phyloP scores from a whole-genome alignment of 2,329 filamentous ascomycete genomes.

The Sporothrix variecibatus region DNA sequence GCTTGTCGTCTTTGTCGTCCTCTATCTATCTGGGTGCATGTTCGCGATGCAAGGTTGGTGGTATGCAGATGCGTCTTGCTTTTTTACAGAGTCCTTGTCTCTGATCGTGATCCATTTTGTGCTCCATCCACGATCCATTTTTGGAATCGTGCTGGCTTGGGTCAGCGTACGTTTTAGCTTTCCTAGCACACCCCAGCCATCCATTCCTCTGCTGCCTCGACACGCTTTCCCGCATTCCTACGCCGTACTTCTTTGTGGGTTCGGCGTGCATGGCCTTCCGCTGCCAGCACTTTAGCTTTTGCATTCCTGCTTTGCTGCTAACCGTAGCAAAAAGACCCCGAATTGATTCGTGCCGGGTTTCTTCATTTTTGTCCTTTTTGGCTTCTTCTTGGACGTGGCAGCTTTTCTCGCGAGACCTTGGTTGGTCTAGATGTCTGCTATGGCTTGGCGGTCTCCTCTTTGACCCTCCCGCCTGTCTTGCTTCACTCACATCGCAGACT shows the following conservation, averaged over 20 bases:
- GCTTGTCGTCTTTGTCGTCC: neutral
- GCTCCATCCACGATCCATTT: neutral
- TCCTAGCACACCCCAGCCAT: neutral
- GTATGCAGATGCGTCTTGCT: neutral
- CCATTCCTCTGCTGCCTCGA: neutral
- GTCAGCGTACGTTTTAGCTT: neutral
- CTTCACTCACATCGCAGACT: neutral
- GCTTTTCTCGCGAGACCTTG: neutral
- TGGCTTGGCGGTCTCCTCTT: neutral
- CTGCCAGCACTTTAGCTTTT: constrained; percentile 7
- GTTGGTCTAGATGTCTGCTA: neutral
- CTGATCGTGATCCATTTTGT: neutral
- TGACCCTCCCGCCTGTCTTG: neutral
- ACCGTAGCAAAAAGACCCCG: neutral
- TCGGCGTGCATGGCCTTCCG: neutral
- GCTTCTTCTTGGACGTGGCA: neutral
- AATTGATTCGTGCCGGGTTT: neutral
- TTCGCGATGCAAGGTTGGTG: neutral
- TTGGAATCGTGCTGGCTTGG: neutral
- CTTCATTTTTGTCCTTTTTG: neutral
- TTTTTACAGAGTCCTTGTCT: neutral
- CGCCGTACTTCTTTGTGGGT: neutral
- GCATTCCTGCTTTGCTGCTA: constrained; percentile 1
- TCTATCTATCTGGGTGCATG: neutral
- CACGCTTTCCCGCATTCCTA: constrained; percentile 11